Evolutionary conservation across 129 eudicot species (phyloP).

Genomic region (Escallonia herrerae): DNA sequence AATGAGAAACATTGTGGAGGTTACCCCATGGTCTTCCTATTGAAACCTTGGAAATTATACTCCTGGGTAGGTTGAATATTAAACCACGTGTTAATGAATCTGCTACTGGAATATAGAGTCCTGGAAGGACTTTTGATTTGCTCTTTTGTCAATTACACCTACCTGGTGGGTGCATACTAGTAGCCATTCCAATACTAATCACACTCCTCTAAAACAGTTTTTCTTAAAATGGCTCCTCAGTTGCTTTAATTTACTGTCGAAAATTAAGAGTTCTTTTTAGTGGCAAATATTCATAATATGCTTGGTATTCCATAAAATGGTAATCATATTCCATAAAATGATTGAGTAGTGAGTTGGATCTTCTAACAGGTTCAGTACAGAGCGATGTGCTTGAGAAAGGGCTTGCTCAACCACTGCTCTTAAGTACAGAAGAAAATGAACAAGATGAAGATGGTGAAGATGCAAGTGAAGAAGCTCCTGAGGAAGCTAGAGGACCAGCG

Average conservation of each 20-base stretch:
- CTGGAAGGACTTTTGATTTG: too few relatives aligned
- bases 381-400: constrained; percentile 73
- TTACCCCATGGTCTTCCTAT: too few relatives aligned
- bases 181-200: neutral
- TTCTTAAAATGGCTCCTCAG: neutral
- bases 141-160: too few relatives aligned
- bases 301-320: too few relatives aligned
- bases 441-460: constrained; percentile 65
- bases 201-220: neutral
- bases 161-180: neutral
- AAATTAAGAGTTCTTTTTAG: too few relatives aligned
- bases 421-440: constrained; percentile 36
- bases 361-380: constrained; percentile 26
- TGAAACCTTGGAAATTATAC: too few relatives aligned
- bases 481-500: constrained; percentile 68
- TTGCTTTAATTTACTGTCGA: neutral
- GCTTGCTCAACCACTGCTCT: constrained; percentile 63
- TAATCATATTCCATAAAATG: too few relatives aligned
- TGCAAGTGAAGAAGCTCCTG: constrained; percentile 79
- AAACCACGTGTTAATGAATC: too few relatives aligned
- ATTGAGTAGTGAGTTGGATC: constrained; percentile 4
- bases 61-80: too few relatives aligned
- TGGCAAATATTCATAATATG: too few relatives aligned
- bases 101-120: too few relatives aligned
- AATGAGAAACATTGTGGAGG: too few relatives aligned